Percentiles rank a stretch among this genome's conserved stretches.
These are phyloP conservation scores for Vachellia collinsii DNA, from an alignment of 306 rosid genomes.

Conservation along the genomic window DNA sequence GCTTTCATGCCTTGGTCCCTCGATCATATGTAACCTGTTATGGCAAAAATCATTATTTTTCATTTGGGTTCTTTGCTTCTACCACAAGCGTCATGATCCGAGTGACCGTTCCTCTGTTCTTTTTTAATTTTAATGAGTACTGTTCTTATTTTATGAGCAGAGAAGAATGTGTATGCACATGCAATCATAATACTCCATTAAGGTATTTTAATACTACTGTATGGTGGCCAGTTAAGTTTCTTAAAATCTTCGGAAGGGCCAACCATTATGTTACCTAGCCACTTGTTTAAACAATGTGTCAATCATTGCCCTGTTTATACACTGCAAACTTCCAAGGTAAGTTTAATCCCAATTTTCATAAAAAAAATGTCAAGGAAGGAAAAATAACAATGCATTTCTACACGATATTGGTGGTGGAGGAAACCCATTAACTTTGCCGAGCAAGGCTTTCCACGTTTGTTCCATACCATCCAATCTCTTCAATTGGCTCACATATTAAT, in stretches of 20 bases:
- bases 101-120: conserved; percentile 2
- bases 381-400: conserved; percentile 12
- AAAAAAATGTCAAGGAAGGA: conserved; percentile 28
- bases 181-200: conserved; percentile 33
- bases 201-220: conserved; percentile 31
- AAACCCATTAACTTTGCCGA: conserved; percentile 23
- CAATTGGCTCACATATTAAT: conserved; percentile 1
- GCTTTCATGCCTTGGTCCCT: neutral
- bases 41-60: conserved; percentile 27
- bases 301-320: conserved; percentile 39
- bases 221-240: conserved; percentile 1
- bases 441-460: conserved; percentile 23
- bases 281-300: conserved; percentile 33
- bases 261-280: conserved; percentile 4
- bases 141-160: conserved; percentile 5
- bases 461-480: conserved; percentile 24
- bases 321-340: conserved; percentile 45
- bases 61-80: conserved; percentile 36
- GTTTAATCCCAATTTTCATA: conserved; percentile 6
- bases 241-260: conserved; percentile 27
- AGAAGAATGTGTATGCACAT: conserved; percentile 18
- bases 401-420: conserved; percentile 4
- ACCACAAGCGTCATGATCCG: conserved; percentile 49
- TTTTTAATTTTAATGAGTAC: too few relatives aligned
- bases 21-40: neutral